These are phyloP conservation scores for Monosporascus ibericus DNA, from an alignment of 2,329 filamentous ascomycete genomes.

Conservation along the genomic window DNA sequence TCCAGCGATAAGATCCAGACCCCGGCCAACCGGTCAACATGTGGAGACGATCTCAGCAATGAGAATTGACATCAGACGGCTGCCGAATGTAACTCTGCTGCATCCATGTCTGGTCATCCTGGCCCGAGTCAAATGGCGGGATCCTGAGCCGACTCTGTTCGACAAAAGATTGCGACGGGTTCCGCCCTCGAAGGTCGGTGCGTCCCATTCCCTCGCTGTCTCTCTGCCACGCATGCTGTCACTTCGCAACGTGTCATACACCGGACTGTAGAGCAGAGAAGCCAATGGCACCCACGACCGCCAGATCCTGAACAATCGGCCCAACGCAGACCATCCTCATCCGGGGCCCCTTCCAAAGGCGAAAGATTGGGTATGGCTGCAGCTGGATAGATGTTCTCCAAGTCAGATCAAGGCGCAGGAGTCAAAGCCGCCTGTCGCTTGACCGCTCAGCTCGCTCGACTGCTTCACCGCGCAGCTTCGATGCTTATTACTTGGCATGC, in stretches of 20 bases:
- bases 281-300: background rate
- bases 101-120: background rate
- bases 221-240: background rate
- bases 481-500: conserved; percentile 1
- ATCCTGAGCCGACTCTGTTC: background rate
- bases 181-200: no score
- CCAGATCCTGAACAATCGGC: background rate
- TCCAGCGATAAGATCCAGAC: background rate
- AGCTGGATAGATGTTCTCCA: background rate
- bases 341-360: background rate
- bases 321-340: background rate
- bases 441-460: background rate
- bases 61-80: background rate
- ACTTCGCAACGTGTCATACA: background rate
- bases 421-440: background rate
- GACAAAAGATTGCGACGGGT: background rate
- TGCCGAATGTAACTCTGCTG: background rate
- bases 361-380: background rate
- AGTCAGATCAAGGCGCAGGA: background rate
- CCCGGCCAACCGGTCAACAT: background rate
- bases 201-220: background rate
- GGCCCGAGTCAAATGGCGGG: background rate
- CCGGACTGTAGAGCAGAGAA: background rate
- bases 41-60: background rate
- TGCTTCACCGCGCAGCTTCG: background rate